A percentile compares a stretch with the other conserved stretches of the same genome.
Conservation (phyloP, 257 asterid species). For the Solanum lycopersicoides region DNA sequence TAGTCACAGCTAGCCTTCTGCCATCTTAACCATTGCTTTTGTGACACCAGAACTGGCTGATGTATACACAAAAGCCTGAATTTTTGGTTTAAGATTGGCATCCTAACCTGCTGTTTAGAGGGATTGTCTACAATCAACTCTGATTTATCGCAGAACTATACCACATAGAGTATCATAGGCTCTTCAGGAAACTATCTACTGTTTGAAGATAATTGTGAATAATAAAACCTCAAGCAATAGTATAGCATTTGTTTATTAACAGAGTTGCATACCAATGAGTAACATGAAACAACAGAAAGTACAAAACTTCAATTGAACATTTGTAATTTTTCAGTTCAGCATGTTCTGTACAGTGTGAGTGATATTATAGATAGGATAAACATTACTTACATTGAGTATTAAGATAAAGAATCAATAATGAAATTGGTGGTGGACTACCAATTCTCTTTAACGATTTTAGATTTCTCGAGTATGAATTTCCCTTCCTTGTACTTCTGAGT, state of each 20-base stretch:
- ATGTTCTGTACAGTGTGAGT: conserved; percentile 1
- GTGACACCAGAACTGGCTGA: background rate
- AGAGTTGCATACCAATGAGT: background rate
- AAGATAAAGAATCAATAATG: background rate
- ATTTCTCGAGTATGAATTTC: conserved; percentile 27
- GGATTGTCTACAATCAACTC: background rate
- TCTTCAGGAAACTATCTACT: background rate
- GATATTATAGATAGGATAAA: conserved; percentile 6
- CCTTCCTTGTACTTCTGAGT: conserved; percentile 41
- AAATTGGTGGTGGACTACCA: conserved; percentile 3
- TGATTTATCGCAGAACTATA: background rate
- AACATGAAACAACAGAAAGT: background rate
- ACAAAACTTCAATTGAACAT: background rate
- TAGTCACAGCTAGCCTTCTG: background rate
- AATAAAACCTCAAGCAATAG: background rate
- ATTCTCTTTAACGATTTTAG: conserved; percentile 17
- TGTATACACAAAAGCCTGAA: background rate
- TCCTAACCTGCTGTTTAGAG: background rate
- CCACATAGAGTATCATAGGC: background rate
- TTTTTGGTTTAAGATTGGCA: background rate
- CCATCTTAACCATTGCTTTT: background rate
- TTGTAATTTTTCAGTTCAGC: background rate
- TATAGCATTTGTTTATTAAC: background rate
- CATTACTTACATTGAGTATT: background rate
- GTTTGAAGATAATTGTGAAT: background rate